These are phyloP conservation scores for Calocybe indica DNA, from an alignment of 768 basidiomycete genomes.

Conservation along the genomic window DNA sequence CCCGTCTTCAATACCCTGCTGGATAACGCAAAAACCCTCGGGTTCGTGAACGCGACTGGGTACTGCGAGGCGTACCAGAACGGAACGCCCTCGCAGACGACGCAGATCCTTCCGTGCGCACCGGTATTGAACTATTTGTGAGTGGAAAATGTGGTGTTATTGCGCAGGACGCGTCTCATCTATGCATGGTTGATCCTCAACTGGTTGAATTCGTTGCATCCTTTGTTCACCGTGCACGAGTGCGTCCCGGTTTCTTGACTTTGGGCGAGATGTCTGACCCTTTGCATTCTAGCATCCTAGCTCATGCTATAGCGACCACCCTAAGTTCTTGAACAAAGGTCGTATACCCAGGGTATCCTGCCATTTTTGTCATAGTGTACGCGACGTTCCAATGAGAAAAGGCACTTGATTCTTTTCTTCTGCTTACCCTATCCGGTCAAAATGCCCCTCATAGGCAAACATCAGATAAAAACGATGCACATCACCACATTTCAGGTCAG, in stretches of 20 bases:
- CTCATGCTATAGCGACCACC: constrained; percentile 42
- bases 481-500: too few relatives aligned
- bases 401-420: too few relatives aligned
- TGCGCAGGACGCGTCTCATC: neutral
- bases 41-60: constrained; percentile 54
- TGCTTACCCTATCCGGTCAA: too few relatives aligned
- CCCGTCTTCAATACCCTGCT: constrained; percentile 54
- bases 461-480: too few relatives aligned
- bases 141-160: constrained; percentile 15
- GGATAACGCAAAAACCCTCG: constrained; percentile 44
- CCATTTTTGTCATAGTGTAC: neutral
- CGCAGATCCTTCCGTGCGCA: constrained; percentile 51
- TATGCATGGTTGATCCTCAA: constrained; percentile 18
- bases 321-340: constrained; percentile 26
- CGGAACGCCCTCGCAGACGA: constrained; percentile 46
- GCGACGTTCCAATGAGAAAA: neutral
- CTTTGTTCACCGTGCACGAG: constrained; percentile 59
- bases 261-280: neutral
- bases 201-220: constrained; percentile 59
- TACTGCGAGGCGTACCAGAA: constrained; percentile 55
- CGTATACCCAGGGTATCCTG: neutral
- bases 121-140: constrained; percentile 65
- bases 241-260: constrained; percentile 19
- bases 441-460: too few relatives aligned
- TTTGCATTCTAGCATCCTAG: constrained; percentile 32